Conservation (phyloP, 139 green algal genomes). For the Picochlorum sp. region DNA sequence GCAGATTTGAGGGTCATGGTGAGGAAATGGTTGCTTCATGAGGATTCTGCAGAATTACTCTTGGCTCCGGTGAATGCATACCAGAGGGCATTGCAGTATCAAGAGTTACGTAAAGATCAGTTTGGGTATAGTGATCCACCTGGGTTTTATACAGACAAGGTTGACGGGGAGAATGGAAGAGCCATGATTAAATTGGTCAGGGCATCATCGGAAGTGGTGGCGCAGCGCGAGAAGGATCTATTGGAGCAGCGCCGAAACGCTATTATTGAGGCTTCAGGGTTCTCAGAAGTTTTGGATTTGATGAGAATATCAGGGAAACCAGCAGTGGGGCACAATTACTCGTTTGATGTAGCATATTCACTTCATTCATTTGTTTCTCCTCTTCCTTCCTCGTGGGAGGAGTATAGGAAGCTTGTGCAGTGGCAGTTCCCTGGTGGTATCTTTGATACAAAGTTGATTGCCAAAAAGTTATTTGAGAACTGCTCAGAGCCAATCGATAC, state of each 20-base stretch:
- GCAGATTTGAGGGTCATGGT: slow-evolving; percentile 23
- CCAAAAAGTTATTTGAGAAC: slow-evolving; percentile 18
- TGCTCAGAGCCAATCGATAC: slow-evolving; percentile 7
- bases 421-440: slow-evolving; percentile 59
- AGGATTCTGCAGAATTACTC: slow-evolving; percentile 22
- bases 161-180: not conserved
- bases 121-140: slow-evolving; percentile 12
- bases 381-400: slow-evolving; percentile 44
- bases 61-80: slow-evolving; percentile 41
- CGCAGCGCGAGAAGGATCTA: slow-evolving; percentile 19
- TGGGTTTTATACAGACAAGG: slow-evolving; percentile 39
- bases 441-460: slow-evolving; percentile 63
- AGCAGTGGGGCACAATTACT: slow-evolving; percentile 55
- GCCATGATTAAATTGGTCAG: slow-evolving; percentile 24
- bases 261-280: slow-evolving; percentile 29
- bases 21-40: slow-evolving; percentile 32
- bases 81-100: slow-evolving; percentile 53
- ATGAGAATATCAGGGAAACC: slow-evolving; percentile 43
- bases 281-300: slow-evolving; percentile 45
- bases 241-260: slow-evolving; percentile 10
- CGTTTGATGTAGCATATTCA: slow-evolving; percentile 54
- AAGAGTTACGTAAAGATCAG: slow-evolving; percentile 41
- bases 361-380: slow-evolving; percentile 41
- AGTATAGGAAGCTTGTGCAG: slow-evolving; percentile 41
- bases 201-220: slow-evolving; percentile 17